These are phyloP conservation scores for Penicillium riverlandense DNA, from an alignment of 495 filamentous ascomycete species.

Conservation along the genomic window DNA sequence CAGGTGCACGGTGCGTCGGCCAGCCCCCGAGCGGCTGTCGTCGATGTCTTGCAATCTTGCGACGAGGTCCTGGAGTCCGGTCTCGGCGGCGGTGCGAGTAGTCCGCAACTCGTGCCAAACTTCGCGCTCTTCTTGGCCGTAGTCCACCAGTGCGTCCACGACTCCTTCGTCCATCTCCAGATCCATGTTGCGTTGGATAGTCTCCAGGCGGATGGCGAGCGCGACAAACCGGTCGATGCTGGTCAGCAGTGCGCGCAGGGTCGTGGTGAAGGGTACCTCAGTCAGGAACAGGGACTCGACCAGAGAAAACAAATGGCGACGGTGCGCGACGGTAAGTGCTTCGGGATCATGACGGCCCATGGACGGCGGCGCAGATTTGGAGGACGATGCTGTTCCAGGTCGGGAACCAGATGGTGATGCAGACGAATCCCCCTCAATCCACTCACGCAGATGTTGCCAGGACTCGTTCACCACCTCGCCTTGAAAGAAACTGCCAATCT, in stretches of 20 bases:
- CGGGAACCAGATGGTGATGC: conserved; percentile 23
- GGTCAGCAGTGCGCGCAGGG: conserved; percentile 62
- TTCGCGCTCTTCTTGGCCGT: conserved; percentile 58
- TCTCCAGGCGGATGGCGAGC: conserved; percentile 62
- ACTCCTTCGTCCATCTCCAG: conserved; percentile 73
- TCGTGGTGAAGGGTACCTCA: conserved; percentile 57
- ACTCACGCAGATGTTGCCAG: conserved; percentile 54
- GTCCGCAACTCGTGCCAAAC: conserved; percentile 48
- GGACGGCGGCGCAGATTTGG: conserved; percentile 13
- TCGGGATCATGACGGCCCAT: conserved; percentile 68
- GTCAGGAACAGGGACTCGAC: conserved; percentile 63
- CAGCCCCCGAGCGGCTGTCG: conserved; percentile 39
- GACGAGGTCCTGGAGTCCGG: conserved; percentile 58
- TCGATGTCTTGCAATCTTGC: conserved; percentile 52
- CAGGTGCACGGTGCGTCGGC: conserved; percentile 11
- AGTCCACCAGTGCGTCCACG: conserved; percentile 64
- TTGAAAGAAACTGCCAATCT: conserved; percentile 80
- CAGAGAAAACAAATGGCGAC: conserved; percentile 61
- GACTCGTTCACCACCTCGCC: conserved; percentile 78
- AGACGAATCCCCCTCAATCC: conserved; percentile 42
- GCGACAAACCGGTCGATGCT: conserved; percentile 72
- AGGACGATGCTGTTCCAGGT: conserved; percentile 30
- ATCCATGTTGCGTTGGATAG: conserved; percentile 64
- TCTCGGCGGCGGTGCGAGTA: conserved; percentile 24
- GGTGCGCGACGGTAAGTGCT: conserved; percentile 71